A percentile compares a stretch with the other conserved stretches of the same genome.
phyloP scores from a whole-genome alignment of 176 grass and related monocot species.

The Ampelocalamus luodianensis region DNA sequence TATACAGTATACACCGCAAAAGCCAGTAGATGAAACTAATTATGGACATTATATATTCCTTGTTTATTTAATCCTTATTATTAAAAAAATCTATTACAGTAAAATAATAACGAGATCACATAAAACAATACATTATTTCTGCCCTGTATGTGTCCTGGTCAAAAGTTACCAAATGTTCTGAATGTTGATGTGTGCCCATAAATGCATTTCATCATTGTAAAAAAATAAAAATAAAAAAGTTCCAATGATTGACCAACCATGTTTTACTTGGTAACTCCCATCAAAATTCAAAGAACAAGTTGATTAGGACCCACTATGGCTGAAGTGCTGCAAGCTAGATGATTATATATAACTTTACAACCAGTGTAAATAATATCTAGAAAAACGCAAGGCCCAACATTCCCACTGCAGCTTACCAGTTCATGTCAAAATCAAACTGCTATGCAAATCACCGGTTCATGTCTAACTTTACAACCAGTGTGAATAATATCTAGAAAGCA shows the following conservation, averaged over 20 bases:
- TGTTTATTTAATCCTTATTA: not conserved
- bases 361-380: not conserved
- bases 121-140: not conserved
- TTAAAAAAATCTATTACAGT: not conserved
- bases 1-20: conserved; percentile 13
- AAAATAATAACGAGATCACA: not conserved
- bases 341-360: not conserved
- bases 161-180: not conserved
- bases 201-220: not conserved
- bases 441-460: not conserved
- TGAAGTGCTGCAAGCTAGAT: not conserved
- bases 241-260: not conserved
- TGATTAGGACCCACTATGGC: not conserved
- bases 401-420: too few relatives aligned
- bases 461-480: not conserved
- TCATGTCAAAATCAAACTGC: not conserved
- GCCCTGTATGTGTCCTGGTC: not conserved
- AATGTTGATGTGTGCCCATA: not conserved
- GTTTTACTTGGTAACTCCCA: not conserved
- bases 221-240: too few relatives aligned
- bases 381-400: not conserved
- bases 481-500: not conserved
- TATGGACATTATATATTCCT: conserved; percentile 8
- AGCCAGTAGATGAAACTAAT: not conserved
- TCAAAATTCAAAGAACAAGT: not conserved